Conservation (phyloP, 2,329 filamentous ascomycete species). For the Xylariaceae sp. region DNA sequence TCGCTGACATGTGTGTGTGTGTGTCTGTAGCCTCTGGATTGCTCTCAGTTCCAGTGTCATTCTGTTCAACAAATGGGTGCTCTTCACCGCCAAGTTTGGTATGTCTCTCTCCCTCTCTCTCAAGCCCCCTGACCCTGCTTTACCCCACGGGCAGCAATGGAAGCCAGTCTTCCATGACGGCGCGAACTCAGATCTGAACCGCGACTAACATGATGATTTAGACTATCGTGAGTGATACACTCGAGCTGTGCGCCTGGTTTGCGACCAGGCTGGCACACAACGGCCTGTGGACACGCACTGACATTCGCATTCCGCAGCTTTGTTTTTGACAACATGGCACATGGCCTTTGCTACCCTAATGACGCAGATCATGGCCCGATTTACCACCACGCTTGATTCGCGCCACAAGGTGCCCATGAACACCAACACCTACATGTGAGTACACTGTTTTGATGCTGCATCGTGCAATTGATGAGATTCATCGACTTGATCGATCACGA, state of each 20-base stretch:
- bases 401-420: conserved; percentile 60
- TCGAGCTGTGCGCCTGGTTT: not conserved
- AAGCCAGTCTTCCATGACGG: not conserved
- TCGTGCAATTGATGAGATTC: not conserved
- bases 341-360: conserved; percentile 60
- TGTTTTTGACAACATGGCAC: conserved; percentile 65
- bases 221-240: conserved; percentile 23
- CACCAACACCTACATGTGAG: conserved; percentile 51
- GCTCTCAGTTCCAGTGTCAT: conserved; percentile 80
- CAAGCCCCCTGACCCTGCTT: not conserved
- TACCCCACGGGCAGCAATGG: not conserved
- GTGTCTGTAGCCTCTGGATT: conserved; percentile 62
- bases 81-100: conserved; percentile 71
- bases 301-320: conserved; percentile 33
- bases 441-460: not conserved
- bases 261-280: not conserved
- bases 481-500: too few species aligned
- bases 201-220: conserved; percentile 12
- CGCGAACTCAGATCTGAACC: not conserved
- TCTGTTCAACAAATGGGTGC: conserved; percentile 89
- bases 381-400: conserved; percentile 57
- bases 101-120: conserved; percentile 35
- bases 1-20: conserved; percentile 4
- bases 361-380: conserved; percentile 61
- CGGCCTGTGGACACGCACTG: not conserved